Base-by-base conservation (phyloP, 1,139 yeast genomes). In the Suhomyces bribrorum region DNA sequence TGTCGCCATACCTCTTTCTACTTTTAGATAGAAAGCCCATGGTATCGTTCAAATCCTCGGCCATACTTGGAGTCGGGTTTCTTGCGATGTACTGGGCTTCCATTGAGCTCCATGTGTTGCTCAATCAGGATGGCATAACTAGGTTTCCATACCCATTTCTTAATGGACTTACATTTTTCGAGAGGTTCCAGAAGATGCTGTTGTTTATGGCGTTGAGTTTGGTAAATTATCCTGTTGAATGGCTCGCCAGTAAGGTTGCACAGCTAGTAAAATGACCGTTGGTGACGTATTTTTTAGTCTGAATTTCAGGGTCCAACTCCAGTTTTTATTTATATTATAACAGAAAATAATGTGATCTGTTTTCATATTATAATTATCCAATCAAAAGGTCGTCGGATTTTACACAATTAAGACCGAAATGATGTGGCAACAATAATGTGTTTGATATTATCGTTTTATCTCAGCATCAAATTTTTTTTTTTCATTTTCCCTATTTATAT, bases 131-230 rank as follows among this genome's bases (percentile, higher is more conserved):
- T 28, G 50, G 50, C 2, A 17, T 41, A 27, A 35, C 55, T 2
- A 35, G 41, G 14, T 54, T 46, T 39, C 56, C 61, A 1, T 57
- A 57, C 39, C 60, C 60, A 2, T 48, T 55, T 23, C 43, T 57
- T 32, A 43, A 51, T 26, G 45, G 44, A 2, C 14, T 36, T 5
- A n/a, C 40, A 2, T 12, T 27, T 3, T 2, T n/a, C 1, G 41
- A 31, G 3, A 43, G 57, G 25, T 17, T 39, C 3, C 14, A 18
- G 3, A 47, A 53, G 37, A 17, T 36, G 27, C 20, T 18, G 5
- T 8, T 9, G 3, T 49, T 38, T 44, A 36, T 11, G 35, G 24
- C 9, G 34, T 14, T 36, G 14, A 17, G 38, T 13, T 25, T 14
- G 18, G 16, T 24, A 8, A 30, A 37, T 16, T 37, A 26, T 24